phyloP scores from a whole-genome alignment of 805 yeast genomes.

The Tetrapisispora phaffii region DNA sequence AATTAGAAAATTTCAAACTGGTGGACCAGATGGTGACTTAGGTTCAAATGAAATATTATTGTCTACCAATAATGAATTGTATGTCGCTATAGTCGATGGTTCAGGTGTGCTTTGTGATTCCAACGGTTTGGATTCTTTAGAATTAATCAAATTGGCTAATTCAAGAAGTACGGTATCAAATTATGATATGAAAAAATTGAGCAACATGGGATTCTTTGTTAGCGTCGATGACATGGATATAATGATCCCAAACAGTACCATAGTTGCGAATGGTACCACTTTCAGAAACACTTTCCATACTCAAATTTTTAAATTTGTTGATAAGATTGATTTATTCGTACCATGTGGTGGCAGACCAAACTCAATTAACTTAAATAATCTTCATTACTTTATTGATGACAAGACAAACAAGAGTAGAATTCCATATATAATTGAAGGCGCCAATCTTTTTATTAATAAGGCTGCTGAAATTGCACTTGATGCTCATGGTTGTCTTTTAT shows the following conservation, averaged over 20 bases:
- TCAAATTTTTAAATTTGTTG: constrained; percentile 52
- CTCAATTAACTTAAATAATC: constrained; percentile 82
- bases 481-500: constrained; percentile 73
- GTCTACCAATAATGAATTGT: constrained; percentile 64
- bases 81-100: constrained; percentile 88
- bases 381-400: constrained; percentile 56
- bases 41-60: constrained; percentile 91
- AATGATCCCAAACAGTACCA: constrained; percentile 61
- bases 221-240: constrained; percentile 78
- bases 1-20: constrained; percentile 83
- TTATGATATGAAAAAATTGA: constrained; percentile 58
- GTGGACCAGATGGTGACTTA: constrained; percentile 98
- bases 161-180: constrained; percentile 63
- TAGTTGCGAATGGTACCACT: constrained; percentile 72
- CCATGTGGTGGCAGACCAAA: constrained; percentile 99
- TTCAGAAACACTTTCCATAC: constrained; percentile 89
- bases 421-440: constrained; percentile 94
- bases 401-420: constrained; percentile 67
- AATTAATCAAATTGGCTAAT: constrained; percentile 68
- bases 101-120: constrained; percentile 93
- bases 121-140: constrained; percentile 72
- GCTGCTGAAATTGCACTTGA: constrained; percentile 83
- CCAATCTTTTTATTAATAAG: constrained; percentile 90
- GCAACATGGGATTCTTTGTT: constrained; percentile 69
- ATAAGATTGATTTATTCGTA: constrained; percentile 72